These are phyloP conservation scores for Penicillium janthinellum DNA, from an alignment of 2,329 filamentous ascomycete species.

Conservation along the genomic window DNA sequence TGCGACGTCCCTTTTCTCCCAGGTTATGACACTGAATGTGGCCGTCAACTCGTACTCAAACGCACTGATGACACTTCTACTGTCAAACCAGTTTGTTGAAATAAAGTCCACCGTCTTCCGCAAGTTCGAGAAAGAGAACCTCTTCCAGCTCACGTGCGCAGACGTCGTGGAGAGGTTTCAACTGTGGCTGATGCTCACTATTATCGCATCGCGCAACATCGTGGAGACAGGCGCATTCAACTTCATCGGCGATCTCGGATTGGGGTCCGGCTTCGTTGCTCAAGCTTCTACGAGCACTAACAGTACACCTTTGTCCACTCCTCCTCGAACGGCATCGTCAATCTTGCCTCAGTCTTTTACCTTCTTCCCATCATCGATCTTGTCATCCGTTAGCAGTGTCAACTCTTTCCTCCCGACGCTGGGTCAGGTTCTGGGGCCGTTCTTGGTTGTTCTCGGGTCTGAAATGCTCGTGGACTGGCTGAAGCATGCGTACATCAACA, in stretches of 20 bases:
- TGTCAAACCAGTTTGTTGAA: constrained; percentile 98
- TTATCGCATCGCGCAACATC: constrained; percentile 94
- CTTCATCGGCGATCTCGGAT: constrained; percentile 43
- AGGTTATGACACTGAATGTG: constrained; percentile 96
- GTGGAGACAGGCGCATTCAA: constrained; percentile 90
- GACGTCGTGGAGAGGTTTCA: constrained; percentile 98
- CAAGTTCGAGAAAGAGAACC: constrained; percentile 95
- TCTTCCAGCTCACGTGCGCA: constrained; percentile 94
- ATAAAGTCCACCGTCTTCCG: constrained; percentile 99
- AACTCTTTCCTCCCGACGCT: constrained; percentile 47
- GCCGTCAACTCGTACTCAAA: constrained; percentile 99
- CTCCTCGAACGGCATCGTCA: constrained; percentile 61
- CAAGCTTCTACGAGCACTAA: constrained; percentile 40
- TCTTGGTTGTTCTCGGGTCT: constrained; percentile 89
- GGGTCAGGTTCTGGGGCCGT: constrained; percentile 87
- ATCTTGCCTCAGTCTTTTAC: constrained; percentile 91
- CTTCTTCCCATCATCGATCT: constrained; percentile 62
- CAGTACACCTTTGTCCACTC: constrained; percentile 58
- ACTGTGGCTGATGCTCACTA: constrained; percentile 94
- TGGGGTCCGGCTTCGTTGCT: constrained; percentile 33
- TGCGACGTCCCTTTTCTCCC: constrained; percentile 87
- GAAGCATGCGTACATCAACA: constrained; percentile 96
- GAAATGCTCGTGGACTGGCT: constrained; percentile 97
- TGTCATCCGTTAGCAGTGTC: constrained; percentile 46
- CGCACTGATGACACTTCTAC: constrained; percentile 82